phyloP scores from a whole-genome alignment of 371 early-diverging fungal genomes.

The Entomophthora muscae region DNA sequence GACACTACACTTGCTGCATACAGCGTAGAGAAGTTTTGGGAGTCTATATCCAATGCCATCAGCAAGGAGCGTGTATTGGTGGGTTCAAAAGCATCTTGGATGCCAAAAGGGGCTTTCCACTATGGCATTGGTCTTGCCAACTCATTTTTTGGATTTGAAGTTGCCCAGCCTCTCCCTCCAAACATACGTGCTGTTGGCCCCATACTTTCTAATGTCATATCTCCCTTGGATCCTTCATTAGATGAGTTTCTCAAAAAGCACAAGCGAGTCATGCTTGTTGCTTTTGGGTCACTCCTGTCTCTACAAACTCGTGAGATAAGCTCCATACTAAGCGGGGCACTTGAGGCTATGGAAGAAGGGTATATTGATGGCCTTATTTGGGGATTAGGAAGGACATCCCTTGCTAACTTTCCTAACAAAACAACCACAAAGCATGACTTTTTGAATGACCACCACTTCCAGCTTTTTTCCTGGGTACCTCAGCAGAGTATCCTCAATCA shows the following conservation, averaged over 20 bases:
- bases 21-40: not conserved
- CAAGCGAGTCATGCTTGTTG: not conserved
- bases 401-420: not conserved
- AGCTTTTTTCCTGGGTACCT: conserved; percentile 4
- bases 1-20: not conserved
- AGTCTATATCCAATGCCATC: not conserved
- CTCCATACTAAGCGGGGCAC: not conserved
- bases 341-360: conserved; percentile 1
- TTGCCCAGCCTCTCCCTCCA: not conserved
- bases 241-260: not conserved
- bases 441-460: too few species aligned
- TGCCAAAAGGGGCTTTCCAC: not conserved
- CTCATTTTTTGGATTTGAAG: conserved; percentile 3
- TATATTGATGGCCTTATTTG: conserved; percentile 9
- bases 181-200: conserved; percentile 5
- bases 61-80: not conserved
- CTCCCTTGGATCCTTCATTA: not conserved
- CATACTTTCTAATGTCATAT: not conserved
- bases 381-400: not conserved
- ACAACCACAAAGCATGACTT: too few species aligned
- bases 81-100: not conserved
- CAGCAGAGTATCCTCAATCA: conserved; percentile 8
- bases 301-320: not conserved
- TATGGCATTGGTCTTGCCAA: not conserved
- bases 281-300: conserved; percentile 1